Percentiles rank a stretch among this genome's conserved stretches.
phyloP scores from a whole-genome alignment of 495 filamentous ascomycete species.

The Beverwykella pulmonaria region DNA sequence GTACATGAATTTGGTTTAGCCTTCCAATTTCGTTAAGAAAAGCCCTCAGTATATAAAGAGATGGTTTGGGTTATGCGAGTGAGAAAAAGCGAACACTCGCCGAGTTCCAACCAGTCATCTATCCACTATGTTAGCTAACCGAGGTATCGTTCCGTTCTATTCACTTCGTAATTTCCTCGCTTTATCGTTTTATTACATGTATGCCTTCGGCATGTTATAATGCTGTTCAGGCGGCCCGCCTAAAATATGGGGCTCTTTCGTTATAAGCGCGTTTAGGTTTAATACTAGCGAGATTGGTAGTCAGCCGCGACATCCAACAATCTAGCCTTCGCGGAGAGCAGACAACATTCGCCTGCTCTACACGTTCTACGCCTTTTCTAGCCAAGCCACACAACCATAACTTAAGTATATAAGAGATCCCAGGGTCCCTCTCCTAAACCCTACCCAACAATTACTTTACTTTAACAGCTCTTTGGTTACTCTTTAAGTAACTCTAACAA shows the following conservation, averaged over 20 bases:
- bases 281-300: constrained; percentile 19
- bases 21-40: too few species aligned
- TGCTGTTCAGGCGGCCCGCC: constrained; percentile 14
- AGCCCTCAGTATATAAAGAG: too few species aligned
- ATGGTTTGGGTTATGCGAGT: too few species aligned
- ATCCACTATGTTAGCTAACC: not conserved
- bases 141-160: not conserved
- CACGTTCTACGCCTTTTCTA: too few species aligned
- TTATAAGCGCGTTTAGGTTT: constrained; percentile 30
- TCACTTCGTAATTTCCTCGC: not conserved
- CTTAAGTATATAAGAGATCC: too few species aligned
- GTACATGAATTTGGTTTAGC: too few species aligned
- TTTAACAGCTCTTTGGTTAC: too few species aligned
- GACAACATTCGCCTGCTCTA: not conserved
- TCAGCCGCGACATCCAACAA: constrained; percentile 8
- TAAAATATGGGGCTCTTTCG: constrained; percentile 22
- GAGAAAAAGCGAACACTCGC: too few species aligned
- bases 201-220: constrained; percentile 17
- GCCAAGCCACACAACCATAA: too few species aligned
- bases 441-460: too few species aligned
- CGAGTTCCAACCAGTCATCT: too few species aligned
- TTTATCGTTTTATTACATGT: constrained; percentile 26
- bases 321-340: not conserved
- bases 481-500: not conserved
- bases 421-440: too few species aligned